Base-by-base conservation (phyloP, 768 basidiomycete genomes). In the Mrakia frigida region DNA sequence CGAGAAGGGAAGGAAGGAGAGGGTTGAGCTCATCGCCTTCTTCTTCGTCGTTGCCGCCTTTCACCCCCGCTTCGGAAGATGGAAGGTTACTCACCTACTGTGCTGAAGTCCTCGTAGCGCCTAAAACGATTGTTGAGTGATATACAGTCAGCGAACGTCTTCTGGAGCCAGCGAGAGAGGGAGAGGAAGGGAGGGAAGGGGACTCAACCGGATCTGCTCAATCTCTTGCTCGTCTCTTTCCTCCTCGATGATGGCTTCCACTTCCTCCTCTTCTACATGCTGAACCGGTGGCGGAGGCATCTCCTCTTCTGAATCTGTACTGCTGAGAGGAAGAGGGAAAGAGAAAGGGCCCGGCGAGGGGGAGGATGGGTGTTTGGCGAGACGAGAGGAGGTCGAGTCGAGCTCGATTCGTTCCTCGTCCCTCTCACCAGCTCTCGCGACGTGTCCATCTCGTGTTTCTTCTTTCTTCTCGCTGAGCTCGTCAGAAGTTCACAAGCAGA, bases 101-200 rank as follows among this genome's bases (percentile, higher is more conserved):
- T 96, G 61, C 90, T 90, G 82, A 97, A 97, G 85, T 97, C 94
- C 83, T 95, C 92, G 85, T 95, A 96, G 77, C 92, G 92, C 79
- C 94, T 94, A 16, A 39, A 39, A 10, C 28, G 1, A 37, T 61
- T 33, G 21, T 41, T 2, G 10, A 60, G 41, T 18, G 61, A 21
- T 2, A 2, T 35, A 65, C n/a, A 39, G 25, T 68, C 37, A 31
- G 37, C 31, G 9, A 68, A 18, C 21, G 6, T 4, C 4, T 5
- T 2, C n/a, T 5, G 31, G 13, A 43, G 25, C n/a, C n/a, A n/a
- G n/a, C n/a, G 43, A 16, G 46, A 14, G 31, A 39, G 60, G 33
- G 21, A 46, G 50, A 50, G 23, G 50, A 28, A 14, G 31, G 39
- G 39, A 31, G 28, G n/a, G 31, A 28, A 61, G 31, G 23, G 11